Conservation (phyloP, 352 stramenopile genomes). For the Pythium guiyangense region DNA sequence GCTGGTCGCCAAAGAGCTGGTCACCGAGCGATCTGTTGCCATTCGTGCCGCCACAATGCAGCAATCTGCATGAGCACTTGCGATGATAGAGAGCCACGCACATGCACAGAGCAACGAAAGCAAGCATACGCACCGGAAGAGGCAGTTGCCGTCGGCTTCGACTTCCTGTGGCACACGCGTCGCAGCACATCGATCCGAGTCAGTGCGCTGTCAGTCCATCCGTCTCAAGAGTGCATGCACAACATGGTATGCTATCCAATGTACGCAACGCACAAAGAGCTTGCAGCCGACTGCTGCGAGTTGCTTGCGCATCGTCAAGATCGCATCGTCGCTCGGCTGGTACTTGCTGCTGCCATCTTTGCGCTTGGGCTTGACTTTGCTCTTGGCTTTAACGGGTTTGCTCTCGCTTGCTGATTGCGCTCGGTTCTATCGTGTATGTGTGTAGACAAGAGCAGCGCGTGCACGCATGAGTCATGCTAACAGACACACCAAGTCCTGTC, state of each 20-base stretch:
- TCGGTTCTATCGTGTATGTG: neutral
- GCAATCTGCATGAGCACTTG: no score
- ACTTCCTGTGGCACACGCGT: constrained; percentile 39
- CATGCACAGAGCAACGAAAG: neutral
- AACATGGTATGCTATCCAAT: neutral
- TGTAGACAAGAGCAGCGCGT: neutral
- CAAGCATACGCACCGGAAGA: constrained; percentile 66
- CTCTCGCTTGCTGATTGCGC: constrained; percentile 8
- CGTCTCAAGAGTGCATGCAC: neutral
- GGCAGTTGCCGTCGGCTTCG: constrained; percentile 76
- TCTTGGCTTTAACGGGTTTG: constrained; percentile 3
- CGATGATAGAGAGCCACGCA: no score
- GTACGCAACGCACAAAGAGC: constrained; percentile 27
- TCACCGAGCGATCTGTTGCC: constrained; percentile 50
- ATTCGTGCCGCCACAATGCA: neutral
- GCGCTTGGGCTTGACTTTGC: neutral
- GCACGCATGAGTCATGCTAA: neutral
- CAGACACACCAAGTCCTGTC: neutral
- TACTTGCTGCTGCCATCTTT: constrained; percentile 14
- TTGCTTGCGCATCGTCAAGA: constrained; percentile 53
- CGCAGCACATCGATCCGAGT: neutral
- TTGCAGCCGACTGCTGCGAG: constrained; percentile 61
- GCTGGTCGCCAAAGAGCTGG: constrained; percentile 71
- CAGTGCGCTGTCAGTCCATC: neutral
- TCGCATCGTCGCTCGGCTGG: constrained; percentile 36